Base-by-base conservation (phyloP, 208 protist genomes). In the Lotmaria passim region DNA sequence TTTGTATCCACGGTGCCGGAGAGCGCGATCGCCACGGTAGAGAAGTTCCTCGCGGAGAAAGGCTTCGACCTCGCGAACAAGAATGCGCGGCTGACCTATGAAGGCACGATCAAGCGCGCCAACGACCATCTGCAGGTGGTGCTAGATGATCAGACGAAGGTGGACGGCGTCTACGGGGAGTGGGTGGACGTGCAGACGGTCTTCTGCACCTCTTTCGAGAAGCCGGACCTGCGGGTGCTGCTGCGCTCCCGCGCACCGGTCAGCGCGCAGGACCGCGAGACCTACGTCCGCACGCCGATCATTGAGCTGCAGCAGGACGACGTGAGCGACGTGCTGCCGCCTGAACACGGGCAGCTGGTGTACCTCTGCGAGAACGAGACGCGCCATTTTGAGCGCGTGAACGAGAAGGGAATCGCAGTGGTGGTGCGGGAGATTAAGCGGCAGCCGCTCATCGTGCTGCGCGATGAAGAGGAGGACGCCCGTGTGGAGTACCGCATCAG, bases 301-400 rank as follows among this genome's bases (percentile, higher is more conserved):
- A 86, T 96, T 53, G 78, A 92, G 59, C 74, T 96, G 10, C 61
- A 73, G 12, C 73, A 89, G 23, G 92, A 94, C 69, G 92, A 96
- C 62, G 89, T 96, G 15, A 79, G 59, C 3, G 89, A 93, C 66
- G 89, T 93, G 36, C 74, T 96, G 55, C 87, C 92, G 23, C 68
- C 92, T 1, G 92, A 94, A 57, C 79, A 87, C n/a, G 92, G 92
- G 11, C 89, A 96, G 74, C 71, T 96, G n/a, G 73, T 95, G 15
- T 96, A 96, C 75, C 76, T 95, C n/a, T 90, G 84, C 24, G 89
- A 96, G 68, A 93, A 95, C 65, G 85, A 90, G 58, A 86, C 83
- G 17, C 82, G 86, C 12, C 85, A 83, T 46, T 94, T 87, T 52
- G 92, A 96, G 75, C 69, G 70, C 8, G 52, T 82, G 0, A 89